Evolutionary conservation across 768 basidiomycete genomes (phyloP).

Genomic region (Ephemerocybe angulata): DNA sequence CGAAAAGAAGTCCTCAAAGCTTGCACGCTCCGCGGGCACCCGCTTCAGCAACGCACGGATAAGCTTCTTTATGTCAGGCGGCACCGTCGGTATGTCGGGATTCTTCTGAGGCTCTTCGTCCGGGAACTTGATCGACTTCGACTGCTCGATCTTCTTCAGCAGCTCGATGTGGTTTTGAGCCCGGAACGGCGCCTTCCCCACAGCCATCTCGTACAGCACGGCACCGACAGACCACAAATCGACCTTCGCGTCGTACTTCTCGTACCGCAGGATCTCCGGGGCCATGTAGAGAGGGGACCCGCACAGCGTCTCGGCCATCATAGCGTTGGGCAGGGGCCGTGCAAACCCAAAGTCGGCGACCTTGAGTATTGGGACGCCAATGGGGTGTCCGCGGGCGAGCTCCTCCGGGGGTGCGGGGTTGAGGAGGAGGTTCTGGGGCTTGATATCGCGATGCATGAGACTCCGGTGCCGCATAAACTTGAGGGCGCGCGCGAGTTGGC

Average conservation of each 20-base stretch:
- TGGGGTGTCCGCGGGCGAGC: conserved; percentile 80
- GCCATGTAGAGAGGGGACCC: conserved; percentile 99
- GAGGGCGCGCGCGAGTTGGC: conserved; percentile 90
- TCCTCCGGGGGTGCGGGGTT: conserved; percentile 80
- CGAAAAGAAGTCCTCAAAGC: conserved; percentile 89
- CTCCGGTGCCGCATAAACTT: conserved; percentile 87
- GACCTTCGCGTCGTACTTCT: conserved; percentile 97
- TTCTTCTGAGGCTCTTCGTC: conserved; percentile 76
- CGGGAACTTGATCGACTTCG: conserved; percentile 91
- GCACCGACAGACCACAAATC: conserved; percentile 99
- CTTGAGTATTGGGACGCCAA: conserved; percentile 92
- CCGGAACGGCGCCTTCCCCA: conserved; percentile 91
- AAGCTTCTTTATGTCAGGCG: conserved; percentile 82
- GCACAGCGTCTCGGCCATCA: conserved; percentile 97
- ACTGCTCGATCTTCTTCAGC: conserved; percentile 85
- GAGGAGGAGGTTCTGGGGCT: conserved; percentile 94
- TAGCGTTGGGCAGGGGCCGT: conserved; percentile 81
- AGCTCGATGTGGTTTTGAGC: conserved; percentile 96
- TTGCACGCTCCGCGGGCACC: conserved; percentile 77
- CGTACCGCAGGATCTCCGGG: conserved; percentile 93
- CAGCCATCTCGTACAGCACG: conserved; percentile 92
- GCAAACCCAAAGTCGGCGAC: conserved; percentile 99
- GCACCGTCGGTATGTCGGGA: conserved; percentile 52
- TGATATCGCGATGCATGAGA: conserved; percentile 95
- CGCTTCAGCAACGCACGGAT: conserved; percentile 82